Percentiles rank a stretch among this genome's conserved stretches.
These are phyloP conservation scores for Aspergillus neotritici DNA, from an alignment of 2,329 filamentous ascomycete species.

Conservation along the genomic window DNA sequence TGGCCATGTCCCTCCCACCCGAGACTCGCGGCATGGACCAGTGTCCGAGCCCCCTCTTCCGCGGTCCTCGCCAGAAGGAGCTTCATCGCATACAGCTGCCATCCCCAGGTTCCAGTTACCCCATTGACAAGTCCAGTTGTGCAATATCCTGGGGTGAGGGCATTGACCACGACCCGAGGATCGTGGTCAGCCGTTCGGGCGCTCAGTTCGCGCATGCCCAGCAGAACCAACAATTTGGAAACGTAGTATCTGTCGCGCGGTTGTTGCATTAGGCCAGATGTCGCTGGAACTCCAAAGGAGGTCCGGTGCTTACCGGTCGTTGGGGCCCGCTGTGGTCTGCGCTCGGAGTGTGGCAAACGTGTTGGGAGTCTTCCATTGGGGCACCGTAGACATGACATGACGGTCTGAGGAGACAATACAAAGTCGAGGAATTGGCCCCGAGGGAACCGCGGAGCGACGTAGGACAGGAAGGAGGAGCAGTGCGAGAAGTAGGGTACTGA, in stretches of 20 bases:
- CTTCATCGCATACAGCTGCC: conserved; percentile 14
- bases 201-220: conserved; percentile 40
- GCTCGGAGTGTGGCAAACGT: conserved; percentile 37
- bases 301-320: conserved; percentile 39
- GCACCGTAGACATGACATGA: conserved; percentile 35
- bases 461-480: conserved; percentile 50
- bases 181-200: conserved; percentile 20
- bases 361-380: conserved; percentile 31
- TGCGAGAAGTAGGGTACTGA: conserved; percentile 49
- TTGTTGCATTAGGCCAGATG: too few species aligned
- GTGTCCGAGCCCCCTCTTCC: conserved; percentile 46
- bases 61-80: conserved; percentile 38
- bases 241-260: too few species aligned
- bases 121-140: too few species aligned
- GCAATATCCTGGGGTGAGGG: conserved; percentile 52
- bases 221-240: conserved; percentile 48
- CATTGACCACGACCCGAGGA: conserved; percentile 49
- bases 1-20: conserved; percentile 44
- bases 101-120: too few species aligned
- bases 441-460: conserved; percentile 33
- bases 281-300: too few species aligned
- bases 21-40: conserved; percentile 34
- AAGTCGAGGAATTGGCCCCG: conserved; percentile 27
- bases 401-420: conserved; percentile 40
- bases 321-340: conserved; percentile 32